Evolutionary conservation across 139 green algal genomes (phyloP).

Genomic region (Chlorokybus atmophyticus): DNA sequence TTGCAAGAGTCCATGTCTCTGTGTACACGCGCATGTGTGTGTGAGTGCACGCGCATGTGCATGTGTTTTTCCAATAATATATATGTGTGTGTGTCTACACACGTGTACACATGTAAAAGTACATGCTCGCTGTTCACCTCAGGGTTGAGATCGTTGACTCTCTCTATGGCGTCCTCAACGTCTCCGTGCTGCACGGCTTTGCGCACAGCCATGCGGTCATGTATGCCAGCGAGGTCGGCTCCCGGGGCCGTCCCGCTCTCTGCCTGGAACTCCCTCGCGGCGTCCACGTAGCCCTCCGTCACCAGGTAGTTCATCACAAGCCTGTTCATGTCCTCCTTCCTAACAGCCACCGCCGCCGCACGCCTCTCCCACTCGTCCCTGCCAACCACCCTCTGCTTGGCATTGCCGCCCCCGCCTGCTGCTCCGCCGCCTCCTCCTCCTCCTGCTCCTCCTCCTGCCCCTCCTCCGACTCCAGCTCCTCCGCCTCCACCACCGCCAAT

Average conservation of each 20-base stretch:
- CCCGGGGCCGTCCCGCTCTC: conserved; percentile 58
- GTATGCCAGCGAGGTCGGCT: conserved; percentile 62
- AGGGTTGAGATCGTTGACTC: conserved; percentile 78
- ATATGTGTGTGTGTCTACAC: too few relatives aligned
- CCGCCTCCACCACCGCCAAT: too few relatives aligned
- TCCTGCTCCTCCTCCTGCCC: too few relatives aligned
- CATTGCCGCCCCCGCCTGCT: too few relatives aligned
- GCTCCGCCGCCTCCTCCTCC: too few relatives aligned
- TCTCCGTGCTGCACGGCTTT: conserved; percentile 65
- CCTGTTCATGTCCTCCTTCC: conserved; percentile 81
- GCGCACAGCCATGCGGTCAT: conserved; percentile 77
- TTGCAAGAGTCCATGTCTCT: too few relatives aligned
- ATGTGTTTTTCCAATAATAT: too few relatives aligned
- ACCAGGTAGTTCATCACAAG: conserved; percentile 94
- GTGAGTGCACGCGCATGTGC: too few relatives aligned
- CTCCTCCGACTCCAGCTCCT: too few relatives aligned
- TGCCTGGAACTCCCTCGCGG: conserved; percentile 63
- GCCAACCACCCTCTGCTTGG: conserved; percentile 24
- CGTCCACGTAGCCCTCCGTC: conserved; percentile 93
- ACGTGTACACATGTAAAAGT: not conserved
- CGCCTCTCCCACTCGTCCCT: conserved; percentile 60
- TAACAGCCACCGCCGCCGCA: conserved; percentile 47
- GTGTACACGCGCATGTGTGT: too few relatives aligned
- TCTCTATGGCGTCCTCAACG: conserved; percentile 67
- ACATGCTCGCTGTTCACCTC: conserved; percentile 35